Base-by-base conservation (phyloP, 257 asterid genomes). In the Solanum medicagineum region DNA sequence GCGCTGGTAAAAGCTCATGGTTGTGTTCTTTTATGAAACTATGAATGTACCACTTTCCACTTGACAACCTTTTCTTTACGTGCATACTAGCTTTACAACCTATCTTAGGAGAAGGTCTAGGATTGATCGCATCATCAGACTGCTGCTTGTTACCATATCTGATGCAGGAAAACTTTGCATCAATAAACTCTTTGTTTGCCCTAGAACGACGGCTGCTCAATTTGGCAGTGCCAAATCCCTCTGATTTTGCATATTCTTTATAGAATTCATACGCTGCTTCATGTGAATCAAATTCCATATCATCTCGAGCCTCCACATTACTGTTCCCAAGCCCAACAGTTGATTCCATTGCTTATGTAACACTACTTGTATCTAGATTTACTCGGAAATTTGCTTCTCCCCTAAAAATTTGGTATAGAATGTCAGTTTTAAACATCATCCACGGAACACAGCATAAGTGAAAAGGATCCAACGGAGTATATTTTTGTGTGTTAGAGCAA, bases 1-100 rank as follows among this genome's bases (percentile, higher is more conserved):
- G 98, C 81, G 91, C 93, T 0, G 99, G 99, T 85, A 96, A 89
- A 88, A 96, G 98, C 87, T 96, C 98, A n/a, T 94, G 99, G 85
- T 95, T 95, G 57, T 95, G 99, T 87, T 93, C 98, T 85, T 93
- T 96, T 8, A 92, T 89, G 86, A 96, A 93, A 85, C 95, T 93
- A 88, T 96, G 98, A 84, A 96, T 86, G 45, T 91, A 92, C 98
- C 99, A 96, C 87, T 92, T 94, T 86, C 95, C 98, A 80, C 60
- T 74, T 11, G 90, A 88, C 11, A 88, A 87, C 88, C 89, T 91
- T 63, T 97, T 91, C 92, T 96, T 96, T 56, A 96, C 99, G 73
- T 96, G 98, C 98, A 96, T 89, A 86, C 97, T 94, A 82, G 98
- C 98, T 87, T 94, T 94, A 89, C 98, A 95, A 8, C 97, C 99